Evolutionary conservation across 768 basidiomycete species (phyloP), one percentile per base, ranked within the genome.

Genomic region (Boletus barrowsii): DNA sequence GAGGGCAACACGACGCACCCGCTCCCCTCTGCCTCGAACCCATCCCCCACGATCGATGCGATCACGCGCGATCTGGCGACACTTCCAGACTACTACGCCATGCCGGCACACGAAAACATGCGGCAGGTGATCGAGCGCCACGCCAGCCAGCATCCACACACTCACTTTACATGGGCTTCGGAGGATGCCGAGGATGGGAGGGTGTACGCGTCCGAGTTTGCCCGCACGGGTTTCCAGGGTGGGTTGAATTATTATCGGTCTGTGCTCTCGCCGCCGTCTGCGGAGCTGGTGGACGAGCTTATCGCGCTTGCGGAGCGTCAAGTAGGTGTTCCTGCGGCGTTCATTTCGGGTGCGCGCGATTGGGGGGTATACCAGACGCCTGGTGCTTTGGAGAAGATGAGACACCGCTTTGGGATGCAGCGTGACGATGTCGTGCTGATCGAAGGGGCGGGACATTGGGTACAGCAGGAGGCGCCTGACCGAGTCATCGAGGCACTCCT

Each of bases 291-390:
- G 20, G 69, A 68, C 0, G 79, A 83, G 20, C 63, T 82, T 39
- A 60, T 67, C 24, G 66, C 77, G 29, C 82, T 84, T 51, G 58
- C 73, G 15, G 76, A 73, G 46, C 79, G 73, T 65, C 71, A 62
- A 49, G 75, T 84, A 9, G 68, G 73, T 30, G 71, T 83, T 5
- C 82, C 83, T 17, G 79, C 80, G 2, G 80, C 81, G 74, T 87
- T 81, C 62, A 58, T 87, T 11, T 69, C 79, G 1, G 84, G 84
- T 2, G 69, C 64, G 47, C 70, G 75, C 54, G 85, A 86, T 64
- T 86, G 84, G 84, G 83, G 83, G 0, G 73, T 76, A n/a, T 81
- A 77, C 58, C 83, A 84, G 65, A 51, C 53, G 0, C 83, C 82
- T 4, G 80, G 80, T 0, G 77, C 73, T 2, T 54, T 70, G 32